Percentiles rank a stretch among this genome's conserved stretches.
phyloP scores from a whole-genome alignment of 129 eudicot genomes.

The Flaveria trinervia region DNA sequence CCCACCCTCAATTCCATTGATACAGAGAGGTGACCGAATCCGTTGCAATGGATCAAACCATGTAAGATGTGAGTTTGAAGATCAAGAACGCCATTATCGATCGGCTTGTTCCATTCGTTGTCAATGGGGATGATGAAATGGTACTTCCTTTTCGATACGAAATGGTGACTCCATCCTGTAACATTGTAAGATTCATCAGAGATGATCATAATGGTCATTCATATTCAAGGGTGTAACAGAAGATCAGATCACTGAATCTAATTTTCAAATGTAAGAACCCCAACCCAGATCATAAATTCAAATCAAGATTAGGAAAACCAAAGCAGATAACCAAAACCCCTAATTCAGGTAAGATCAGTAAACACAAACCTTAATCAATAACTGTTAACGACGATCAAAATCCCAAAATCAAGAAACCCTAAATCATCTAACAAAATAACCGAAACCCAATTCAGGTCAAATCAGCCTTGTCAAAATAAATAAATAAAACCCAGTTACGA shows the following conservation, averaged over 20 bases:
- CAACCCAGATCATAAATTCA: conserved; percentile 2
- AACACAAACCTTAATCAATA: conserved; percentile 13
- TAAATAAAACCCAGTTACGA: not conserved
- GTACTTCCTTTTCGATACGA: conserved; percentile 74
- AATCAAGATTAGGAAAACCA: conserved; percentile 14
- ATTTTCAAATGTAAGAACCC: not conserved
- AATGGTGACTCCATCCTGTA: conserved; percentile 93
- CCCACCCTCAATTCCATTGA: conserved; percentile 91
- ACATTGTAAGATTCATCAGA: not conserved
- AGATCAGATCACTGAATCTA: not conserved
- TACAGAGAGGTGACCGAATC: conserved; percentile 83
- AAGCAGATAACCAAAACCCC: not conserved
- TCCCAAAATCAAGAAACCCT: not conserved
- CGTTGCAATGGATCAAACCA: conserved; percentile 86
- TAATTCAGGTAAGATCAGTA: no score
- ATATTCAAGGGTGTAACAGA: not conserved
- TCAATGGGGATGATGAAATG: conserved; percentile 80
- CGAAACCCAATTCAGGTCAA: not conserved
- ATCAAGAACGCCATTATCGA: conserved; percentile 54
- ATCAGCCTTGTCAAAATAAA: conserved; percentile 9
- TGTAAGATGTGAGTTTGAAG: conserved; percentile 80
- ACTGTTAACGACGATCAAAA: conserved; percentile 6
- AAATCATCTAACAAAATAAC: not conserved
- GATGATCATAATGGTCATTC: not conserved
- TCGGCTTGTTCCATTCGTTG: conserved; percentile 71